These are phyloP conservation scores for Saururus chinensis DNA, from an alignment of 164 flowering plant genomes.

Conservation along the genomic window DNA sequence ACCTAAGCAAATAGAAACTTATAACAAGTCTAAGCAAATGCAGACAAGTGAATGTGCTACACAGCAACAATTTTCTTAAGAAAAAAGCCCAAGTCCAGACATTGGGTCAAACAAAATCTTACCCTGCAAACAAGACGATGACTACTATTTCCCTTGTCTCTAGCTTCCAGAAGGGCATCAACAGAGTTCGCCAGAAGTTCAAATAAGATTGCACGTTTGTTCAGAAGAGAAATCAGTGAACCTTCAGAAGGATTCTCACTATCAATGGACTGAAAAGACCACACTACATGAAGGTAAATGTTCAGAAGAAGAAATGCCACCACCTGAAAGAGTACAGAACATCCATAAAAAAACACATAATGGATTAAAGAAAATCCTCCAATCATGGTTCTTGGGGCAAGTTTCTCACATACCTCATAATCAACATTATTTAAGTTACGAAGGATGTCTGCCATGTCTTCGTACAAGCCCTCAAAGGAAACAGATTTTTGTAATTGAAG, in stretches of 20 bases:
- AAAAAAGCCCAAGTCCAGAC: too few species aligned
- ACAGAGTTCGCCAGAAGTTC: slow-evolving; percentile 57
- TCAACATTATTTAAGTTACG: slow-evolving; percentile 39
- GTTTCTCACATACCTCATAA: slow-evolving; percentile 52
- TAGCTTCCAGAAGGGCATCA: slow-evolving; percentile 18
- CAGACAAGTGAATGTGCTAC: neutral
- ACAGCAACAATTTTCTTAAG: neutral
- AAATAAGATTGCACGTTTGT: slow-evolving; percentile 58
- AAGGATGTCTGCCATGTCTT: slow-evolving; percentile 40
- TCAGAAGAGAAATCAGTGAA: slow-evolving; percentile 48
- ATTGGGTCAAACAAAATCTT: slow-evolving; percentile 21
- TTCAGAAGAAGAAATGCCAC: slow-evolving; percentile 71
- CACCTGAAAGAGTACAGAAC: slow-evolving; percentile 37
- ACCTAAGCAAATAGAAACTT: slow-evolving; percentile 36
- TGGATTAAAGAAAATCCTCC: neutral
- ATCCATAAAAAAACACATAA: neutral
- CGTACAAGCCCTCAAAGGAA: slow-evolving; percentile 53
- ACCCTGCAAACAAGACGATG: slow-evolving; percentile 71
- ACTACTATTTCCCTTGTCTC: slow-evolving; percentile 27
- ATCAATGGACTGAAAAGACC: slow-evolving; percentile 60
- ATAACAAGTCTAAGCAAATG: neutral
- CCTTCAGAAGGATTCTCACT: slow-evolving; percentile 50
- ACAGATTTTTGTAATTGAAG: slow-evolving; percentile 70
- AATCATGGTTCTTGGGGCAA: neutral
- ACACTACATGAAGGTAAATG: slow-evolving; percentile 79